These are phyloP conservation scores for Kregervanrija fluxuum DNA, from an alignment of 805 yeast species.

Conservation along the genomic window DNA sequence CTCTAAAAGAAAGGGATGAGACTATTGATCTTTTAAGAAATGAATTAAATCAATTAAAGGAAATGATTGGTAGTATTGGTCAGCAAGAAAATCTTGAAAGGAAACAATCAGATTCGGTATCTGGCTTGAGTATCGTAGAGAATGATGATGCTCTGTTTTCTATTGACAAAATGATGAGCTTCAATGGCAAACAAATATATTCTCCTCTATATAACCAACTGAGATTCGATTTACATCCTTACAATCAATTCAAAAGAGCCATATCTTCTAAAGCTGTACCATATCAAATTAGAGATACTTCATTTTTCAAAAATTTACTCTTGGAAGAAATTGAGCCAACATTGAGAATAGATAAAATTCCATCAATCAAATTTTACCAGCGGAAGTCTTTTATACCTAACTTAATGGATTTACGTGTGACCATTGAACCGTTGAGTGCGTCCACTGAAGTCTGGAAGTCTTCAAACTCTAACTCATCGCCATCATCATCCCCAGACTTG, in stretches of 20 bases:
- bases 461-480: conserved; percentile 6
- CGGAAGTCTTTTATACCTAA: conserved; percentile 55
- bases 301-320: conserved; percentile 58
- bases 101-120: conserved; percentile 2
- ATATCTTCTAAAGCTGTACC: conserved; percentile 12
- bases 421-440: conserved; percentile 82
- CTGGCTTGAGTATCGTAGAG: not conserved
- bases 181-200: conserved; percentile 20
- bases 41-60: conserved; percentile 63
- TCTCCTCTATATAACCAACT: conserved; percentile 27
- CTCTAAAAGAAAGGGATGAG: conserved; percentile 61
- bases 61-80: conserved; percentile 39
- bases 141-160: too few species aligned
- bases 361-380: conserved; percentile 51
- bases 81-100: not conserved
- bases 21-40: conserved; percentile 57
- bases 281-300: conserved; percentile 37
- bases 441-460: conserved; percentile 64
- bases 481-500: conserved; percentile 12
- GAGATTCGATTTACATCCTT: conserved; percentile 38
- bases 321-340: conserved; percentile 77
- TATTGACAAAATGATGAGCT: conserved; percentile 3
- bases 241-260: conserved; percentile 38
- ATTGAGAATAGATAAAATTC: conserved; percentile 54
- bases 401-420: conserved; percentile 72